These are phyloP conservation scores for Tolypocladium inflatum DNA, from an alignment of 2,329 filamentous ascomycete genomes.

Conservation along the genomic window DNA sequence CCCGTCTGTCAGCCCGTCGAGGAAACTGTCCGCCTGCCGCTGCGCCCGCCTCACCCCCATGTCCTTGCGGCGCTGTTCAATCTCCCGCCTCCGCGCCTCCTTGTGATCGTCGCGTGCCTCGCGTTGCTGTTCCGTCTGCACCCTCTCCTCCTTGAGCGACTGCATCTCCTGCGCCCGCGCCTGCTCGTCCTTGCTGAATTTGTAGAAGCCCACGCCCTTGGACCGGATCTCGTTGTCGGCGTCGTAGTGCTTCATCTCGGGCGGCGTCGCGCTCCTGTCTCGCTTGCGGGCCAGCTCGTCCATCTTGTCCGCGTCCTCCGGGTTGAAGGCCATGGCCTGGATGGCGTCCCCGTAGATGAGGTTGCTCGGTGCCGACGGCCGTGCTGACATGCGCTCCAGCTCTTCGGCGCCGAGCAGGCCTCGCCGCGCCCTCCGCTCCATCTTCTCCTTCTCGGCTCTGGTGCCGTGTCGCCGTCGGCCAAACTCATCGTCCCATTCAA, in stretches of 20 bases:
- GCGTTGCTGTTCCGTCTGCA: slow-evolving; percentile 57
- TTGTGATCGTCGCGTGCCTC: slow-evolving; percentile 44
- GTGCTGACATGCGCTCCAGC: slow-evolving; percentile 58
- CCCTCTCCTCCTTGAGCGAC: slow-evolving; percentile 55
- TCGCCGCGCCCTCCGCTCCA: slow-evolving; percentile 44
- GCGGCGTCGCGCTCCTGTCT: slow-evolving; percentile 72
- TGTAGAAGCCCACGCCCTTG: slow-evolving; percentile 86
- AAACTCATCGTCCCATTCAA: slow-evolving; percentile 89
- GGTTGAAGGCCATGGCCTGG: slow-evolving; percentile 74
- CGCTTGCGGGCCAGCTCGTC: slow-evolving; percentile 66
- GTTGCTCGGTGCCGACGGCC: slow-evolving; percentile 54
- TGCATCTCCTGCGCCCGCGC: slow-evolving; percentile 63
- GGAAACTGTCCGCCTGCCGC: slow-evolving; percentile 63
- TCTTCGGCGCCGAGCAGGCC: slow-evolving; percentile 47
- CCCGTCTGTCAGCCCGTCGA: slow-evolving; percentile 42
- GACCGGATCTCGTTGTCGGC: slow-evolving; percentile 73
- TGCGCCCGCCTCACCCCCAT: slow-evolving; percentile 53
- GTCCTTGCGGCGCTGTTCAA: slow-evolving; percentile 53
- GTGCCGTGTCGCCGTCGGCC: slow-evolving; percentile 72
- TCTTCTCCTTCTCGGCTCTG: slow-evolving; percentile 53
- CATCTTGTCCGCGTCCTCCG: slow-evolving; percentile 65
- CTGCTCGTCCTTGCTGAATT: slow-evolving; percentile 71
- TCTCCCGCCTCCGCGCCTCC: slow-evolving; percentile 48
- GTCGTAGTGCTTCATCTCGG: slow-evolving; percentile 76
- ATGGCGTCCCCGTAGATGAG: slow-evolving; percentile 82